Percentiles rank a stretch among this genome's conserved stretches.
Conservation (phyloP, 768 basidiomycete species). For the Coprinopsis sp. region DNA sequence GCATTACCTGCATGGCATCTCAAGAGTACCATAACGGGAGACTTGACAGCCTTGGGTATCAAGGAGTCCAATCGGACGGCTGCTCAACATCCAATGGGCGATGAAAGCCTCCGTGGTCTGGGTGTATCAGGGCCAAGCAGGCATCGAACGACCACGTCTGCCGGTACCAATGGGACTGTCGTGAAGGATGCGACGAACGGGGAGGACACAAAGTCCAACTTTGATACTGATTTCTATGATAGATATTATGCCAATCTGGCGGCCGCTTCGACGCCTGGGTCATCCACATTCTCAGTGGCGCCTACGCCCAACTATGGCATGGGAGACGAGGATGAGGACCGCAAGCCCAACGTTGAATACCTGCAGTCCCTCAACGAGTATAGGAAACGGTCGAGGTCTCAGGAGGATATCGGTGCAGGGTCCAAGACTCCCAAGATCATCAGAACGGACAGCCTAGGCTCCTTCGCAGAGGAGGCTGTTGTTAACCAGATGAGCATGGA, state of each 20-base stretch:
- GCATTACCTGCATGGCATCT: conserved; percentile 92
- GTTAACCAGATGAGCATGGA: conserved; percentile 13
- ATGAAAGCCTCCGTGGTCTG: conserved; percentile 68
- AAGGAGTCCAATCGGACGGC: conserved; percentile 61
- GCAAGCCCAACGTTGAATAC: conserved; percentile 61
- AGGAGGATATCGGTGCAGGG: conserved; percentile 48
- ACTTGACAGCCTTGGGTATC: conserved; percentile 82
- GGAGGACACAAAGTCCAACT: neutral
- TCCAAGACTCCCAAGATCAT: conserved; percentile 42
- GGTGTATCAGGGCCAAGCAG: conserved; percentile 46
- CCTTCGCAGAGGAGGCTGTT: conserved; percentile 14
- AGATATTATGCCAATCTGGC: conserved; percentile 79
- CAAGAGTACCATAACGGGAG: conserved; percentile 91
- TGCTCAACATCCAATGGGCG: conserved; percentile 39
- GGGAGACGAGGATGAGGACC: conserved; percentile 62
- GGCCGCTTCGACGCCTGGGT: conserved; percentile 51
- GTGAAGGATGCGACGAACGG: neutral
- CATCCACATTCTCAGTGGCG: conserved; percentile 42
- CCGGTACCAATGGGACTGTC: neutral
- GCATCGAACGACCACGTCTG: conserved; percentile 6
- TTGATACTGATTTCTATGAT: conserved; percentile 41
- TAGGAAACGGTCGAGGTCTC: conserved; percentile 67
- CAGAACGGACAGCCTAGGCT: conserved; percentile 17
- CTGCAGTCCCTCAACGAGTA: conserved; percentile 69
- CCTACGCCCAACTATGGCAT: conserved; percentile 58